phyloP scores from a whole-genome alignment of 2,329 filamentous ascomycete species.

The Coniochaeta pulveracea region DNA sequence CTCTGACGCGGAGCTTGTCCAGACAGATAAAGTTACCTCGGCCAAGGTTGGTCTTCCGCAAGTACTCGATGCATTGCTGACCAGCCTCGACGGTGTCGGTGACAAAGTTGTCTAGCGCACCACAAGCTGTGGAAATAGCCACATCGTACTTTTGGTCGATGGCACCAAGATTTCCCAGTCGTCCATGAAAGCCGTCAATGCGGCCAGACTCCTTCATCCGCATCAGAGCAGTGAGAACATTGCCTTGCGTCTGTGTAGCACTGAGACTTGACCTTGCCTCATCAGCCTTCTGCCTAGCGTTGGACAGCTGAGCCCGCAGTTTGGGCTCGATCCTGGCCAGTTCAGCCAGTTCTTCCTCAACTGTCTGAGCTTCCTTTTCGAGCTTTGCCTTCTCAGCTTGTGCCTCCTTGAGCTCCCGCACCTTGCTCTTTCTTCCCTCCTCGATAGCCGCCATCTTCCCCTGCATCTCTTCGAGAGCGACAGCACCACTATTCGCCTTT shows the following conservation, averaged over 20 bases:
- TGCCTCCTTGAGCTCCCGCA: conserved; percentile 63
- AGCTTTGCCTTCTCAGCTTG: conserved; percentile 61
- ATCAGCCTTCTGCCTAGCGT: conserved; percentile 86
- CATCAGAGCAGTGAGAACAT: conserved; percentile 85
- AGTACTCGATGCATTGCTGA: conserved; percentile 95
- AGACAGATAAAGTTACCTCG: conserved; percentile 95
- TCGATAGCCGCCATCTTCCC: conserved; percentile 66
- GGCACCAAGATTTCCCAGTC: conserved; percentile 83
- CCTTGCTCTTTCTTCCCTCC: conserved; percentile 58
- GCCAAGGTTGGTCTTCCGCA: conserved; percentile 93
- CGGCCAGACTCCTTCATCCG: conserved; percentile 90
- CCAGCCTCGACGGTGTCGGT: conserved; percentile 93
- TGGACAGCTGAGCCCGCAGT: conserved; percentile 74
- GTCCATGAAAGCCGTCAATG: conserved; percentile 93
- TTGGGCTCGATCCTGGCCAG: conserved; percentile 70
- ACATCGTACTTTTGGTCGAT: conserved; percentile 94
- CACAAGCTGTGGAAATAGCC: conserved; percentile 94
- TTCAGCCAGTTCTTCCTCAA: conserved; percentile 62
- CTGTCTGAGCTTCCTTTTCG: conserved; percentile 61
- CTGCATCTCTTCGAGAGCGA: conserved; percentile 73
- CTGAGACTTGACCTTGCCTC: conserved; percentile 86
- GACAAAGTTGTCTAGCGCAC: conserved; percentile 87
- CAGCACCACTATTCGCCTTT: conserved; percentile 76
- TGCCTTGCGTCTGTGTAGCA: conserved; percentile 83
- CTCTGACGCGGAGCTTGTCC: conserved; percentile 70